Evolutionary conservation across 2,329 filamentous ascomycete species (phyloP).

Genomic region (Aspergillaceae sp.): DNA sequence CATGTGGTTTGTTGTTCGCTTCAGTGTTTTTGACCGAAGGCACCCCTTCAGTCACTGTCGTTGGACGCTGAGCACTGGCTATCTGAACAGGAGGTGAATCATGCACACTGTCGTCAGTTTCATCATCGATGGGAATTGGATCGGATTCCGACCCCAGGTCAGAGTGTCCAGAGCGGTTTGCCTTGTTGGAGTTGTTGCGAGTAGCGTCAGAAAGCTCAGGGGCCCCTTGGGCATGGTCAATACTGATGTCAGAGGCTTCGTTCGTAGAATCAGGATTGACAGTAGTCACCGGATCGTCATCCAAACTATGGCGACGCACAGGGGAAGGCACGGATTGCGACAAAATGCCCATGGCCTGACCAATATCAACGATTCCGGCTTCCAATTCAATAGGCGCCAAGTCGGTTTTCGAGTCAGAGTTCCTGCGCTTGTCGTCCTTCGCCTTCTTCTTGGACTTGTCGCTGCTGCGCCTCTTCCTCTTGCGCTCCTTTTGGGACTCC

Average conservation of each 20-base stretch:
- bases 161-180: not conserved
- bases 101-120: not conserved
- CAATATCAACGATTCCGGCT: not conserved
- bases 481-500: conserved; percentile 1
- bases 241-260: not conserved
- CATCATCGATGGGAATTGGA: not conserved
- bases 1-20: not conserved
- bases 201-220: not conserved
- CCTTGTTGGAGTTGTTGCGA: not conserved
- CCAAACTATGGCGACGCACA: not conserved
- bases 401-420: not conserved
- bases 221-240: not conserved
- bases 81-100: not conserved
- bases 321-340: not conserved
- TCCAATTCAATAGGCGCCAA: not conserved
- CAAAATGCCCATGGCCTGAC: not conserved
- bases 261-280: not conserved
- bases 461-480: conserved; percentile 5
- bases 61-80: not conserved
- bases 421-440: not conserved
- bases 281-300: not conserved
- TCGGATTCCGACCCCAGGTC: not conserved
- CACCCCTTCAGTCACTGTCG: not conserved
- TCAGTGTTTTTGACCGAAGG: not conserved
- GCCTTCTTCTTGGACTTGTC: not conserved